A percentile compares a stretch with the other conserved stretches of the same genome.
Conservation (phyloP, 2,329 filamentous ascomycete species). For the Fusarium domesticum region DNA sequence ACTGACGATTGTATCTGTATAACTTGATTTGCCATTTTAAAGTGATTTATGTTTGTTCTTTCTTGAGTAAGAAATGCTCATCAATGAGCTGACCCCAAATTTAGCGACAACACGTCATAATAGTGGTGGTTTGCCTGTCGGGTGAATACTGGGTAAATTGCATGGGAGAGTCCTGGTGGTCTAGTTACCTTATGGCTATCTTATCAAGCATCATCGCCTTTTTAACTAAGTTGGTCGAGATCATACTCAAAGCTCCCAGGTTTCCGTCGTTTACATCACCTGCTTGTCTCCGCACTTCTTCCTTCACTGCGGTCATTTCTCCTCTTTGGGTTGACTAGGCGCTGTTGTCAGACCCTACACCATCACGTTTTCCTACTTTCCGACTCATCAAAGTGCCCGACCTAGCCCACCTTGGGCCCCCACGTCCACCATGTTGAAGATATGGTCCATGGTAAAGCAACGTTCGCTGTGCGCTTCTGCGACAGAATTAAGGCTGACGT, state of each 20-base stretch:
- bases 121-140: not conserved
- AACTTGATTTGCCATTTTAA: not conserved
- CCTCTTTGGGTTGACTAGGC: not conserved
- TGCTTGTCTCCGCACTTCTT: conserved; percentile 1
- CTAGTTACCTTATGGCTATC: conserved; percentile 29
- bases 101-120: not conserved
- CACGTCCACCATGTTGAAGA: conserved; percentile 81
- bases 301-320: not conserved
- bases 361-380: not conserved
- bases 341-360: not conserved
- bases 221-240: conserved; percentile 21
- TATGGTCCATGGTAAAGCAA: conserved; percentile 87
- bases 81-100: conserved; percentile 11
- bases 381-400: conserved; percentile 8
- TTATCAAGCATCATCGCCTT: conserved; percentile 32
- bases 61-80: too few relatives aligned
- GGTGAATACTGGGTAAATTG: conserved; percentile 14
- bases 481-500: conserved; percentile 15
- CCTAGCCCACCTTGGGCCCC: conserved; percentile 25
- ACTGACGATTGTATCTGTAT: conserved; percentile 15
- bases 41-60: too few relatives aligned
- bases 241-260: conserved; percentile 13
- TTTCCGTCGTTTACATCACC: conserved; percentile 8
- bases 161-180: conserved; percentile 14
- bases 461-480: not conserved